phyloP scores from a whole-genome alignment of 1,284 basidiomycete genomes.

The Veloboletus limbatus region DNA sequence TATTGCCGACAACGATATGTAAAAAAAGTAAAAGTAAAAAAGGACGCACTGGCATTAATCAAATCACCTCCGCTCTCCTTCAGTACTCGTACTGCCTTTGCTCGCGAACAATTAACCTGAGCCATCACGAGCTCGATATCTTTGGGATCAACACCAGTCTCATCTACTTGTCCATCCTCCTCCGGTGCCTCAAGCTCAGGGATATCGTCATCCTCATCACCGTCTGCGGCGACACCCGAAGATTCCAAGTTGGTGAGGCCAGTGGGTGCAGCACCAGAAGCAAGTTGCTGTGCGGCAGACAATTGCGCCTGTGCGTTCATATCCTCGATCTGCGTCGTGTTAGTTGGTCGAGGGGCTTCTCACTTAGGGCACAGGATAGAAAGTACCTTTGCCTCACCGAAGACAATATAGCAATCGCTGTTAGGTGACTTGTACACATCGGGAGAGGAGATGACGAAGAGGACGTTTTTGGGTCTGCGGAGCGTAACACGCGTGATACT shows the following conservation, averaged over 20 bases:
- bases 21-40: too few relatives aligned
- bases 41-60: conserved; percentile 87
- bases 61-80: conserved; percentile 89
- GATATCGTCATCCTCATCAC: conserved; percentile 74
- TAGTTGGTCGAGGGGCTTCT: not conserved
- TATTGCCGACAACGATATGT: conserved; percentile 43
- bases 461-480: conserved; percentile 91
- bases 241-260: conserved; percentile 54
- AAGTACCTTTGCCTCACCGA: conserved; percentile 90
- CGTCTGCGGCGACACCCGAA: conserved; percentile 48
- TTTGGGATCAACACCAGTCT: conserved; percentile 86
- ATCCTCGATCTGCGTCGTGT: conserved; percentile 74
- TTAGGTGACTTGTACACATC: conserved; percentile 98
- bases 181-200: conserved; percentile 80
- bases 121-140: conserved; percentile 95
- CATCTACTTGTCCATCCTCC: conserved; percentile 75
- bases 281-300: conserved; percentile 81
- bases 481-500: conserved; percentile 96
- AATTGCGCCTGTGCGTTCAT: conserved; percentile 84
- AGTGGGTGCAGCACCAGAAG: conserved; percentile 47
- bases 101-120: conserved; percentile 80
- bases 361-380: conserved; percentile 12
- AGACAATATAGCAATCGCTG: conserved; percentile 98
- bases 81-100: conserved; percentile 84
- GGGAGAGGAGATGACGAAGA: conserved; percentile 91